Conservation (phyloP, 345 rosid genomes). For the Turnera subulata region DNA sequence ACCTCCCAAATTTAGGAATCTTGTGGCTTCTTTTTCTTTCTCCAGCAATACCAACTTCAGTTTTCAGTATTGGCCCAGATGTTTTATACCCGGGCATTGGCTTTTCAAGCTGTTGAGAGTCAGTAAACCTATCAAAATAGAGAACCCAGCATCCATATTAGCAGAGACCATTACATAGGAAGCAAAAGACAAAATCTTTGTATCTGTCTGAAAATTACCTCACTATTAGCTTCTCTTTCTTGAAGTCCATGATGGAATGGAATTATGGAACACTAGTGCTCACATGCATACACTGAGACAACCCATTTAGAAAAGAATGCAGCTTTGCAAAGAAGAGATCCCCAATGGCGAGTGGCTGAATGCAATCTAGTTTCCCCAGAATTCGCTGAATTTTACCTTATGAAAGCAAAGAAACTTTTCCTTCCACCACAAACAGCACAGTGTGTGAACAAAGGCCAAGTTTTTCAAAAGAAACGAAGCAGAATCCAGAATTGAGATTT, state of each 20-base stretch:
- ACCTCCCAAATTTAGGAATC: conserved; percentile 41
- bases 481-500: background rate
- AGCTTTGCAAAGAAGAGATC: conserved; percentile 4
- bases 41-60: conserved; percentile 19
- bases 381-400: no score
- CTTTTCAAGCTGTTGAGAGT: conserved; percentile 25
- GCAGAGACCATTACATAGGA: background rate
- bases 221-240: conserved; percentile 47
- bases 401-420: background rate
- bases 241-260: conserved; percentile 52
- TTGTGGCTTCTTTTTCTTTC: conserved; percentile 20
- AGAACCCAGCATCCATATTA: conserved; percentile 6
- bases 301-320: background rate
- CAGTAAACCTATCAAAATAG: conserved; percentile 37
- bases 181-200: conserved; percentile 3
- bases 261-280: background rate
- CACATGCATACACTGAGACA: conserved; percentile 5
- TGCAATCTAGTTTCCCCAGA: conserved; percentile 8
- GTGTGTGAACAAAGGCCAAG: background rate
- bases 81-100: conserved; percentile 43
- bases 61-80: conserved; percentile 32
- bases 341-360: background rate
- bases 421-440: background rate
- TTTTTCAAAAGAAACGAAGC: background rate
- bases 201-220: conserved; percentile 28